Evolutionary conservation across 495 filamentous ascomycete genomes (phyloP).

Genomic region (Aspergillus mulundensis): DNA sequence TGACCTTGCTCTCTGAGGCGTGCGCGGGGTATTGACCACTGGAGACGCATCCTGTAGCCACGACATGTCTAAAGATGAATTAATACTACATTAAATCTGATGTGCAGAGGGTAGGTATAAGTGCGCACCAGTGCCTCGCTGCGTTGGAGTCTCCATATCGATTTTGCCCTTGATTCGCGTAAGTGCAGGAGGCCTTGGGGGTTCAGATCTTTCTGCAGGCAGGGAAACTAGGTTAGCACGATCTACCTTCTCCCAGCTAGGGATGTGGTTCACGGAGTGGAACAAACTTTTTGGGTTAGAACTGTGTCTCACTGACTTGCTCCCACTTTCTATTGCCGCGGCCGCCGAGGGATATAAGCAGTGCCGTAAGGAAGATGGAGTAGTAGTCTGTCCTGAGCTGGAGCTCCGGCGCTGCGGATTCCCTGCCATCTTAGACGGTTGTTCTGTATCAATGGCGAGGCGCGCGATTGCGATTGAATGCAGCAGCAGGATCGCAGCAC

Average conservation of each 20-base stretch:
- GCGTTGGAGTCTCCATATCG: conserved; percentile 38
- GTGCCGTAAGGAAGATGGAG: conserved; percentile 23
- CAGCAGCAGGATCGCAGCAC: conserved; percentile 15
- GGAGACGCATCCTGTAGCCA: conserved; percentile 37
- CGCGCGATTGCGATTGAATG: conserved; percentile 23
- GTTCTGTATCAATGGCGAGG: conserved; percentile 32
- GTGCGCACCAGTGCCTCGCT: conserved; percentile 19
- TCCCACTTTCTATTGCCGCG: conserved; percentile 16
- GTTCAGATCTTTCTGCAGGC: conserved; percentile 21
- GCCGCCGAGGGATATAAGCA: conserved; percentile 29
- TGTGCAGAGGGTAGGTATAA: background rate
- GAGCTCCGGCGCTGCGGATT: conserved; percentile 28
- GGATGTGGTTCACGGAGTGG: background rate
- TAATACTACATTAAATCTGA: conserved; percentile 1
- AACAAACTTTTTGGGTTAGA: conserved; percentile 25
- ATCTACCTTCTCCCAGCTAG: background rate
- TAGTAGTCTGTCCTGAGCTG: conserved; percentile 22
- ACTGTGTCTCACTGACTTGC: conserved; percentile 19
- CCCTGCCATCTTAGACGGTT: conserved; percentile 27
- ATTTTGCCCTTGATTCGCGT: conserved; percentile 34
- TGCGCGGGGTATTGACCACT: conserved; percentile 17
- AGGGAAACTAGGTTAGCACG: conserved; percentile 7
- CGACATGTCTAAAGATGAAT: conserved; percentile 26
- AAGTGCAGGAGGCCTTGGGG: conserved; percentile 33
- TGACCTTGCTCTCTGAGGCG: conserved; percentile 20